Evolutionary conservation across 176 grass and related monocot species (phyloP).

Genomic region (Zea luxurians): DNA sequence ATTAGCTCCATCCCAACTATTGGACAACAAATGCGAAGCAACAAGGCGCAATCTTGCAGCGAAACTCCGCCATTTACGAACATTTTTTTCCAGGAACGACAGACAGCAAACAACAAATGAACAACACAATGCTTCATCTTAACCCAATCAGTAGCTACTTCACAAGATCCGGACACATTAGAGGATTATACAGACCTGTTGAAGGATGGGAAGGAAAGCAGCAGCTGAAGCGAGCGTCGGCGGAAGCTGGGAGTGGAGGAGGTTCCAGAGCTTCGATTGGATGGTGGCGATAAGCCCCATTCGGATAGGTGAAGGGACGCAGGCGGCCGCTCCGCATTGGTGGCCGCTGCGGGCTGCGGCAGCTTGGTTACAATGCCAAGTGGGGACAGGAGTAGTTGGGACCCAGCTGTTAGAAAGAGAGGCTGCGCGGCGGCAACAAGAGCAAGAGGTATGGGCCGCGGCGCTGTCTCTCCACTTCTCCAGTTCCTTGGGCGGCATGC

Average conservation of each 20-base stretch:
- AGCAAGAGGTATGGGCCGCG: background rate
- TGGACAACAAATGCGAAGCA: constrained; percentile 3
- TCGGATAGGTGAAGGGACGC: constrained; percentile 33
- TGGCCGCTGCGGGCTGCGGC: background rate
- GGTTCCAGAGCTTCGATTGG: constrained; percentile 26
- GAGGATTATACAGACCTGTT: constrained; percentile 29
- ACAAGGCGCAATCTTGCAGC: background rate
- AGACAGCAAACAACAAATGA: background rate
- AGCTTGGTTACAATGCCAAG: background rate
- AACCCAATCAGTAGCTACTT: background rate
- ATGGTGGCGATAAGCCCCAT: constrained; percentile 22
- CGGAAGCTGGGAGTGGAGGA: constrained; percentile 23
- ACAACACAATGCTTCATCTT: background rate
- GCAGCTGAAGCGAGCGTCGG: constrained; percentile 21
- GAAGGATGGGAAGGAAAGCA: background rate
- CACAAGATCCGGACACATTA: background rate
- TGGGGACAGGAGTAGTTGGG: background rate
- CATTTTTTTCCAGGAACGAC: background rate
- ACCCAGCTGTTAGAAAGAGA: background rate
- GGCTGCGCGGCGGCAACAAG: too few relatives aligned
- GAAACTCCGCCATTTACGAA: background rate
- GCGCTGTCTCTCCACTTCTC: background rate
- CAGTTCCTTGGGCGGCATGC: background rate
- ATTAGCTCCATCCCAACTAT: background rate
- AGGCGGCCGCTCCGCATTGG: constrained; percentile 7